Conservation (phyloP, 1,284 basidiomycete genomes). For the Meripilus lineatus region DNA sequence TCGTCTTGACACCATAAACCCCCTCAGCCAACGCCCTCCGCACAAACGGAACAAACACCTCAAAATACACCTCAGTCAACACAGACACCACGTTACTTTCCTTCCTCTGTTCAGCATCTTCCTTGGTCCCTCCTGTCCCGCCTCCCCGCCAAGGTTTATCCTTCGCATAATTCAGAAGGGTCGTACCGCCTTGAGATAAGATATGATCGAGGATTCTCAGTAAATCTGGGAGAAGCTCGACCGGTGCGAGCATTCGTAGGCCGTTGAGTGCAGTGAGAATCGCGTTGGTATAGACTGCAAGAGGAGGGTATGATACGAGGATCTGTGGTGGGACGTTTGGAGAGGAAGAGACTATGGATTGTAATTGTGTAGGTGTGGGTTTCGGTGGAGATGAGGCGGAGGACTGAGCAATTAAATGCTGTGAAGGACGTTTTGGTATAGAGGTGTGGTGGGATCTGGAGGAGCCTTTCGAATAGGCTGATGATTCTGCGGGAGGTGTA, state of each 20-base stretch:
- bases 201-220: conserved; percentile 44
- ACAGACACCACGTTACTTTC: conserved; percentile 34
- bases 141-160: conserved; percentile 13
- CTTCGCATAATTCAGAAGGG: conserved; percentile 23
- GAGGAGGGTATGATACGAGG: conserved; percentile 70
- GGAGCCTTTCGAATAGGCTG: conserved; percentile 10
- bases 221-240: conserved; percentile 45
- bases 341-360: conserved; percentile 19
- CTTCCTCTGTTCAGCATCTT: conserved; percentile 23
- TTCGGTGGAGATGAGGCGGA: conserved; percentile 21
- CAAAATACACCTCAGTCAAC: conserved; percentile 49
- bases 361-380: conserved; percentile 18
- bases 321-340: conserved; percentile 62
- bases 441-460: not conserved
- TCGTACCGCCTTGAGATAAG: conserved; percentile 40
- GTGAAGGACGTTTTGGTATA: conserved; percentile 16
- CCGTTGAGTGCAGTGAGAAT: conserved; percentile 75
- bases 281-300: conserved; percentile 75
- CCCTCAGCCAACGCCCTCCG: conserved; percentile 66
- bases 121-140: conserved; percentile 19
- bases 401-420: conserved; percentile 17
- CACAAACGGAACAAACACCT: conserved; percentile 64
- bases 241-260: conserved; percentile 76
- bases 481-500: conserved; percentile 9
- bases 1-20: conserved; percentile 48